Evolutionary conservation across 345 rosid species (phyloP), one percentile per base, ranked within the genome.

Genomic region (Carallia pectinifolia): DNA sequence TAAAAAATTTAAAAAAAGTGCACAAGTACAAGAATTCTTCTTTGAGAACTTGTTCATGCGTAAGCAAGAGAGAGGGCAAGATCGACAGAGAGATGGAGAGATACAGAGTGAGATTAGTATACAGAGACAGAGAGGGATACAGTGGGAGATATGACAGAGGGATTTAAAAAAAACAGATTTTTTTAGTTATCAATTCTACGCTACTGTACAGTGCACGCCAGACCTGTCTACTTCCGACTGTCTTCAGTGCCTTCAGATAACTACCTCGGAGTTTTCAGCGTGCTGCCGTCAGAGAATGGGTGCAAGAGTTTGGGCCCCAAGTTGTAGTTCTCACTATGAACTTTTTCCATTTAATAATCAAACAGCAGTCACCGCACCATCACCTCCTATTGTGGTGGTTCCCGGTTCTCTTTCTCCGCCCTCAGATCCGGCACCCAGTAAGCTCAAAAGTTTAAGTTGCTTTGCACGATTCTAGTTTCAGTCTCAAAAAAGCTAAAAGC

Each of bases 171-270:
- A 23, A 23, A n/a, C n/a, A 23, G 23, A 23, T 23, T 23, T 23
- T 23, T 23, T 23, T 23, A 23, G 23, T 23, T 23, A 23, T 23
- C 23, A 23, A 23, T 23, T 33, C 73, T 59, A 67, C 40, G 80
- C 80, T 4, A 44, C 81, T 4, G 81, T 76, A 6, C 90, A 87
- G 72, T 90, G 97, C 79, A 82, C 87, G 5, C 81, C 85, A 1
- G 90, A 90, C 65, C 56, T 90, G 53, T 66, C 77, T 52, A 71
- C 52, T 23, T 0, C 15, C 27, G 81, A 83, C 1, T 87, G 93
- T 68, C 52, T 55, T 12, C 18, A n/a, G 9, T 88, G 93, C 77
- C 66, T 85, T 62, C 40, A 34, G 2, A 37, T 6, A 30, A 67
- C 72, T 34, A 48, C 59, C 55, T 31, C 61, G 2, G 33, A 29